These are phyloP conservation scores for Sporobolomyces roseus DNA, from an alignment of 768 basidiomycete genomes.

Conservation along the genomic window DNA sequence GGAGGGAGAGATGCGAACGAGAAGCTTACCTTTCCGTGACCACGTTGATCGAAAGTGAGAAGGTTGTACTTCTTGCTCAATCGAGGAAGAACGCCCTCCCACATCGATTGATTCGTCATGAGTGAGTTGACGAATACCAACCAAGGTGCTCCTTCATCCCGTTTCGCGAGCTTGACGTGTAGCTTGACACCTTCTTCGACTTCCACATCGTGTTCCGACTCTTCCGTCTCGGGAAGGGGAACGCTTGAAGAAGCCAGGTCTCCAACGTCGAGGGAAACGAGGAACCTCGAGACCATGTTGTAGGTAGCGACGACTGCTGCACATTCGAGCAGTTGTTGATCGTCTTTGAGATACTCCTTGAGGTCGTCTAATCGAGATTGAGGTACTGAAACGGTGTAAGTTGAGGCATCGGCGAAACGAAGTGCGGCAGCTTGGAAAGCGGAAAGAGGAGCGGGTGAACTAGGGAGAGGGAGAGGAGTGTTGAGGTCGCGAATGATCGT, in stretches of 20 bases:
- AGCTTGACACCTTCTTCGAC: conserved; percentile 37
- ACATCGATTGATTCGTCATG: conserved; percentile 48
- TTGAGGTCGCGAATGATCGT: conserved; percentile 57
- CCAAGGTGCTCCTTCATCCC: conserved; percentile 38
- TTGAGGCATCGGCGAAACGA: conserved; percentile 61
- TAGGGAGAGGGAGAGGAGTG: conserved; percentile 50
- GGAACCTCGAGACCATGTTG: conserved; percentile 68
- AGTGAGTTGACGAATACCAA: conserved; percentile 49
- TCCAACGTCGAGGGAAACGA: conserved; percentile 61
- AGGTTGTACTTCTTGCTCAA: conserved; percentile 47
- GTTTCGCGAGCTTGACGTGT: conserved; percentile 34
- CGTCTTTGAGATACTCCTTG: conserved; percentile 46
- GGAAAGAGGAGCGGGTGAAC: conserved; percentile 49
- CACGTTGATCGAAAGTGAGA: conserved; percentile 48
- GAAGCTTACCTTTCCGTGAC: conserved; percentile 46
- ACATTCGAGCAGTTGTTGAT: conserved; percentile 56
- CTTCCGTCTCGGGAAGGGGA: conserved; percentile 37
- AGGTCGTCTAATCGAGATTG: conserved; percentile 52
- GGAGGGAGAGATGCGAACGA: neutral
- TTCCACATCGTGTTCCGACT: conserved; percentile 38
- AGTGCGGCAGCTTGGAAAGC: conserved; percentile 58
- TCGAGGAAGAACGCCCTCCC: conserved; percentile 45
- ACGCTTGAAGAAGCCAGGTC: conserved; percentile 51
- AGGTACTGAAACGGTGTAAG: conserved; percentile 54
- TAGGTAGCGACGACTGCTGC: conserved; percentile 54